These are phyloP conservation scores for Prunus fruticosa DNA, from an alignment of 306 rosid species.

Conservation along the genomic window DNA sequence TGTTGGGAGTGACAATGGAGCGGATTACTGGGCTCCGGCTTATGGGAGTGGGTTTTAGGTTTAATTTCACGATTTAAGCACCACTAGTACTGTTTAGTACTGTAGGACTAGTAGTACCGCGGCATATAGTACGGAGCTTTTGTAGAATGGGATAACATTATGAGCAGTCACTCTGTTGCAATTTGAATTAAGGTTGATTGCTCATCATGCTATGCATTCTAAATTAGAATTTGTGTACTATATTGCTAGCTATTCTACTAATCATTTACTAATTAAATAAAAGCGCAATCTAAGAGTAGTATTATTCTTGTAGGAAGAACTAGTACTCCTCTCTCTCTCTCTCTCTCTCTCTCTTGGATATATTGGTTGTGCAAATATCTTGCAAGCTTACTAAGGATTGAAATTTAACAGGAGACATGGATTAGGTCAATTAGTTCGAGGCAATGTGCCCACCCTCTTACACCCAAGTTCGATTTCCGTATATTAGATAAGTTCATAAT, in stretches of 20 bases:
- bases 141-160: constrained; percentile 46
- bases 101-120: neutral
- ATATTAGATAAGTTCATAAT: too few relatives aligned
- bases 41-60: constrained; percentile 41
- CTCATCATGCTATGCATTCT: constrained; percentile 69
- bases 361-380: neutral
- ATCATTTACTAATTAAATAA: neutral
- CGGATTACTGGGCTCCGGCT: constrained; percentile 83
- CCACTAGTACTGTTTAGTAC: too few relatives aligned
- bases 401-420: neutral
- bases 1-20: constrained; percentile 73
- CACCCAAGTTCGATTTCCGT: too few relatives aligned
- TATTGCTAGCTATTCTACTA: neutral
- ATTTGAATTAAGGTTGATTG: constrained; percentile 51
- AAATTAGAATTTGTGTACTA: neutral
- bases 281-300: neutral
- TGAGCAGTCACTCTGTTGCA: constrained; percentile 61
- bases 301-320: neutral
- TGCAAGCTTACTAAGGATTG: neutral
- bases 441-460: too few relatives aligned
- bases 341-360: neutral
- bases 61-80: neutral
- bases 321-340: neutral
- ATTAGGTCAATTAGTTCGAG: too few relatives aligned
- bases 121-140: neutral